Evolutionary conservation across 1,284 basidiomycete species (phyloP).

Genomic region (Takashimella tepidaria): DNA sequence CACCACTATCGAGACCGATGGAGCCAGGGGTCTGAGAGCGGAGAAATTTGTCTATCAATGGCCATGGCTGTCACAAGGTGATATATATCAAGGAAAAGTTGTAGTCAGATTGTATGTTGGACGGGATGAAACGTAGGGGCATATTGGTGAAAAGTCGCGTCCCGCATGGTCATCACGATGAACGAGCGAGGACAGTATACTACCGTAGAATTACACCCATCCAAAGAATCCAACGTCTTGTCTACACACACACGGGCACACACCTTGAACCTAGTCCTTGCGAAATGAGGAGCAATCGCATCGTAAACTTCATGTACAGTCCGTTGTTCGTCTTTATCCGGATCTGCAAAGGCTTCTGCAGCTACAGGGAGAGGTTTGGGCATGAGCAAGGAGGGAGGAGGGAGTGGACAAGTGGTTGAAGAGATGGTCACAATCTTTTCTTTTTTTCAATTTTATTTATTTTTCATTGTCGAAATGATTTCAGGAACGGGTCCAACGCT

Average conservation of each 20-base stretch:
- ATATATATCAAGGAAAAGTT: too few relatives aligned
- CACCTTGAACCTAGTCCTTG: conserved; percentile 89
- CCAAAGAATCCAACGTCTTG: conserved; percentile 3
- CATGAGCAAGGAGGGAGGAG: conserved; percentile 3
- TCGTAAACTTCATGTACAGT: conserved; percentile 81
- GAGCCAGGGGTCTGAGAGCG: conserved; percentile 66
- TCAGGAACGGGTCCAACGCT: too few relatives aligned
- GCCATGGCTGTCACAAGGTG: conserved; percentile 71
- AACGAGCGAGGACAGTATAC: too few relatives aligned
- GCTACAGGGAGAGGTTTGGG: conserved; percentile 29
- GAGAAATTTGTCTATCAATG: conserved; percentile 79
- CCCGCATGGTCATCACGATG: too few relatives aligned
- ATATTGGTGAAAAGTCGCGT: too few relatives aligned
- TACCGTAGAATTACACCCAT: too few relatives aligned
- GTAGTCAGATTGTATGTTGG: too few relatives aligned
- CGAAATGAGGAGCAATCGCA: conserved; percentile 85
- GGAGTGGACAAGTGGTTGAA: too few relatives aligned
- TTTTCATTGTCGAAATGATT: too few relatives aligned
- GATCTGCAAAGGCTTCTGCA: conserved; percentile 13
- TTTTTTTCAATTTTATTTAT: too few relatives aligned
- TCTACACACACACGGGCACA: conserved; percentile 11
- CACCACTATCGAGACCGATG: conserved; percentile 89
- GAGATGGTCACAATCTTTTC: too few relatives aligned
- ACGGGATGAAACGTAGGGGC: too few relatives aligned
- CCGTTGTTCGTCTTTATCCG: conserved; percentile 28